Evolutionary conservation across 2,329 filamentous ascomycete genomes (phyloP), one percentile per base, ranked within the genome.

Genomic region (Xylariales sp.): DNA sequence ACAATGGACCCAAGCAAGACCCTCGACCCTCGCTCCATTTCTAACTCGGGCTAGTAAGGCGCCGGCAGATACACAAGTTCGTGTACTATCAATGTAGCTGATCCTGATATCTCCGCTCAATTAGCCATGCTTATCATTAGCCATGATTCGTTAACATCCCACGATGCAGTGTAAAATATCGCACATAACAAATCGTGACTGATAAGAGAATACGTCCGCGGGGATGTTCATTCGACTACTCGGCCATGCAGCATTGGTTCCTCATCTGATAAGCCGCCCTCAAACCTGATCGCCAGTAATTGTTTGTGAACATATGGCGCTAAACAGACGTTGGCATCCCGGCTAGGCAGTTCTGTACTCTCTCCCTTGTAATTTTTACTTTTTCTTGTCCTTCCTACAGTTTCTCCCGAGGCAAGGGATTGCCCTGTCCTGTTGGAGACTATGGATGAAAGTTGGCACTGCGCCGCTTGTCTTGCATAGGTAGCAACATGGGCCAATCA

Each of bases 101-200:
- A 60, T 71, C 75, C 71, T 71, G 57, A 71, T 69, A 76, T 76
- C 74, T 76, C 74, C 75, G 75, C 71, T 64, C 56, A 55, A 49
- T 64, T 64, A 55, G 39, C 65, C 56, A 18, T 36, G 52, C 72
- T 75, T 76, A 76, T 75, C 74, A 69, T 56, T 48, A 36, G 59
- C 62, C 58, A 65, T 75, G 69, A 75, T 75, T 74, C 73, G 73
- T 69, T 62, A 56, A 57, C 57, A 34, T 52, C 43, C 54, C 45
- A 54, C 45, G 55, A 63, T 61, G 59, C 18, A 41, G 36, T 55
- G 39, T 64, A 46, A 54, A 69, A 68, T 62, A 68, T 65, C 41
- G 49, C 54, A 62, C 68, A 57, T 64, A 70, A 53, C 65, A 64
- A 71, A 75, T 73, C 64, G 52, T 59, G 60, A 61, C 57, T 71